Base-by-base conservation (phyloP, 176 grass and related monocot species). In the Oryza australiensis region DNA sequence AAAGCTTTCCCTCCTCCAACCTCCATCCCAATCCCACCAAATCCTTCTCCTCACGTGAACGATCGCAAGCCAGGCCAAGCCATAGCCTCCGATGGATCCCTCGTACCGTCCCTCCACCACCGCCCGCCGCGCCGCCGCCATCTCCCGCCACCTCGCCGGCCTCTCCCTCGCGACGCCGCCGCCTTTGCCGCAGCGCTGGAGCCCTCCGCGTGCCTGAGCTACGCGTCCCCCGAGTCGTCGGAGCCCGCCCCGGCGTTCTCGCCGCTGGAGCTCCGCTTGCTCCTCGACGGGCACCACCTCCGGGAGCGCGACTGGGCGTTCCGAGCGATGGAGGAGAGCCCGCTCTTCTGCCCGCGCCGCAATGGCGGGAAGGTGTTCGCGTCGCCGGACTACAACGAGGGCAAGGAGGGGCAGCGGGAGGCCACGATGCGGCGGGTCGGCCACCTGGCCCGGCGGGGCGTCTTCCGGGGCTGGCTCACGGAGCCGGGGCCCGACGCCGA, bases 381-480 rank as follows among this genome's bases (percentile, higher is more conserved):
- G 13, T 68, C 41, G 43, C 86, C 92, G 28, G 90, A 94, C 76
- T 87, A 89, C 51, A 94, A 94, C 66, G 76, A 84, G 15, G 81
- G 87, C 4, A 94, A 92, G 78, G 95, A 94, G 72, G 90, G 78
- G 69, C 92, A 94, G 88, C 57, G 88, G 33, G 90, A 84, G 68
- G 76, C 74, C 32, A 97, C 88, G 45, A 94, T 97, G 95, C 65
- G 84, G 45, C 86, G 90, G 26, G 81, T 91, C 29, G 81, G 83
- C 74, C 88, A 83, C 89, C 77, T 92, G 43, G n/a, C 80, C 26
- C 59, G 29, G 3, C 76, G 83, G 28, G 92, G 88, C 7, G 92
- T 93, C 23, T 94, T 97, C 83, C 86, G 84, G 0, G 90, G 92
- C 5, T 97, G 89, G 95, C 86, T 97, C 78, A 94, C 81, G 6